Percentiles rank a stretch among this genome's conserved stretches.
phyloP scores from a whole-genome alignment of 352 stramenopile species.

The Globisporangium spiculum region DNA sequence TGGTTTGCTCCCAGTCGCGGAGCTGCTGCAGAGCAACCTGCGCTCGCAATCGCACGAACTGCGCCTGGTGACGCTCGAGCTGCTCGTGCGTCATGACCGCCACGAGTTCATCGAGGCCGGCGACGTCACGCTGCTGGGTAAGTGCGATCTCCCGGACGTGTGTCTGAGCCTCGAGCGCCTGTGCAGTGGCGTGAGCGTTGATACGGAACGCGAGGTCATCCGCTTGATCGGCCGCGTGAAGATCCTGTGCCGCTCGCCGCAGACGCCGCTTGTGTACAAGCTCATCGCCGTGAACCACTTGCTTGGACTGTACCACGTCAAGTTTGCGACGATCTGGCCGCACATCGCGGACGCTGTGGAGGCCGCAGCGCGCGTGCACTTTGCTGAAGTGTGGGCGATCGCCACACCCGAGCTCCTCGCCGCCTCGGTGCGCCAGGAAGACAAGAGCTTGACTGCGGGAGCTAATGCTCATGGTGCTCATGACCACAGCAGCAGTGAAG shows the following conservation, averaged over 20 bases:
- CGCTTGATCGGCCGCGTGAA: conserved; percentile 78
- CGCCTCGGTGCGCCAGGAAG: conserved; percentile 44
- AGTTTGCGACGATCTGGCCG: conserved; percentile 85
- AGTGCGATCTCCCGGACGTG: conserved; percentile 69
- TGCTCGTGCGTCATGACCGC: conserved; percentile 53
- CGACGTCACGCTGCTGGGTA: conserved; percentile 39
- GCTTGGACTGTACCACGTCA: conserved; percentile 85
- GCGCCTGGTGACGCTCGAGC: conserved; percentile 64
- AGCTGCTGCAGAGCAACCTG: conserved; percentile 51
- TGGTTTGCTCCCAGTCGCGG: conserved; percentile 31
- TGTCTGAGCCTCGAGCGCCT: conserved; percentile 63
- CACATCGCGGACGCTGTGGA: conserved; percentile 76
- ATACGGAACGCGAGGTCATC: conserved; percentile 82
- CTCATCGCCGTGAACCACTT: conserved; percentile 69
- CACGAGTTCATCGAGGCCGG: conserved; percentile 49
- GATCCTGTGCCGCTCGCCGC: conserved; percentile 60
- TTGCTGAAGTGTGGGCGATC: conserved; percentile 62
- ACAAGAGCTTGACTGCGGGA: conserved; percentile 6
- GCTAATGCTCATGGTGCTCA: neutral
- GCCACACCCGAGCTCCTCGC: conserved; percentile 50
- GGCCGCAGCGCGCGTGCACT: conserved; percentile 45
- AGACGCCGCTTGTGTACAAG: conserved; percentile 82
- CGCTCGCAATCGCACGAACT: conserved; percentile 66
- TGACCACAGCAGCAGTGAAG: neutral
- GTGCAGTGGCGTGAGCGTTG: conserved; percentile 51